A percentile compares a stretch with the other conserved stretches of the same genome.
phyloP scores from a whole-genome alignment of 306 rosid genomes.

The Dryas drummondii region DNA sequence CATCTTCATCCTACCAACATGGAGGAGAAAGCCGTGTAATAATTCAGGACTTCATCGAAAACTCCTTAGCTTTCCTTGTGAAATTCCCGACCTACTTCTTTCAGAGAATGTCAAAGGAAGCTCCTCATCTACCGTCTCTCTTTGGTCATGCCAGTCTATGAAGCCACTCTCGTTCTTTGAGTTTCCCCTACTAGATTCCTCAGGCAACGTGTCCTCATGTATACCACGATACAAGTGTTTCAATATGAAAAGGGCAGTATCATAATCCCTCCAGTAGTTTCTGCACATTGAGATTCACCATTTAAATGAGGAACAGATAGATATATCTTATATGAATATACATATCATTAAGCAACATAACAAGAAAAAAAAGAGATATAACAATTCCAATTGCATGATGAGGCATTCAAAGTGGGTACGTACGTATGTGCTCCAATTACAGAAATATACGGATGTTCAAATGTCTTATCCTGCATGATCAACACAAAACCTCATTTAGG shows the following conservation, averaged over 20 bases:
- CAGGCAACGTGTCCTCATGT: conserved; percentile 47
- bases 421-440: conserved; percentile 95
- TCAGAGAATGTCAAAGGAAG: conserved; percentile 80
- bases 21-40: neutral
- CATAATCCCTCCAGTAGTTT: conserved; percentile 95
- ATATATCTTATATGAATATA: neutral
- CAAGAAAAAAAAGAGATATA: neutral
- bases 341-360: neutral
- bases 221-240: conserved; percentile 69
- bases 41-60: conserved; percentile 17
- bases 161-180: conserved; percentile 33
- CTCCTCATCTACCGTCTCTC: conserved; percentile 64
- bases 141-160: conserved; percentile 45
- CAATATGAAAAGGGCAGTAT: conserved; percentile 83
- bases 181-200: conserved; percentile 27
- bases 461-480: conserved; percentile 85
- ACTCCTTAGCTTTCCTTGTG: conserved; percentile 54
- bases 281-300: conserved; percentile 40
- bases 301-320: neutral
- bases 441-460: conserved; percentile 82
- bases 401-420: conserved; percentile 15
- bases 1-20: conserved; percentile 16
- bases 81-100: conserved; percentile 44
- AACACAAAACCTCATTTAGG: conserved; percentile 22
- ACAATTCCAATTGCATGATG: neutral